These are phyloP conservation scores for Cylindrotheca closterium DNA, from an alignment of 108 stramenopile species.

Conservation along the genomic window DNA sequence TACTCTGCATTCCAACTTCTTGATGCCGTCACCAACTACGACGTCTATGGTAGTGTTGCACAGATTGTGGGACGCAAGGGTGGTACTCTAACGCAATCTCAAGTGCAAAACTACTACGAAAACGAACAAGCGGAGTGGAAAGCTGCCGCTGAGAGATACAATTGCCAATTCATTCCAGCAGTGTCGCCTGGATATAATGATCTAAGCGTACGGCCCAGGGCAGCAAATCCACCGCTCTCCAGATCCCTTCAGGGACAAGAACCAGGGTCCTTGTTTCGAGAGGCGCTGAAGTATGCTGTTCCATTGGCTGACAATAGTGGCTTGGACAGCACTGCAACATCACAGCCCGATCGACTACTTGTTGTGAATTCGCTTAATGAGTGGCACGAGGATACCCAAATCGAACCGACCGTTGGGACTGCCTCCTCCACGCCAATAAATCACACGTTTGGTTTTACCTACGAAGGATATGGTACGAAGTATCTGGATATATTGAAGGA, in stretches of 20 bases:
- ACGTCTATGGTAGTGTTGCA: constrained; percentile 14
- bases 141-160: constrained; percentile 11
- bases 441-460: not conserved
- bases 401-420: constrained; percentile 24
- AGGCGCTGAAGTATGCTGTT: constrained; percentile 22
- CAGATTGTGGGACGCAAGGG: constrained; percentile 6
- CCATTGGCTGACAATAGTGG: constrained; percentile 25
- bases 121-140: constrained; percentile 26
- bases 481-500: constrained; percentile 20
- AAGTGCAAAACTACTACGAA: constrained; percentile 19
- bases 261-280: constrained; percentile 31
- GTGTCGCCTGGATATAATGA: constrained; percentile 49
- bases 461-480: constrained; percentile 5
- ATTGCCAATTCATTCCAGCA: constrained; percentile 29
- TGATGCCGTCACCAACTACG: constrained; percentile 48
- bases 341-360: constrained; percentile 24
- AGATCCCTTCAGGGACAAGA: constrained; percentile 17
- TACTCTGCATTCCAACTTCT: constrained; percentile 16
- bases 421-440: not conserved
- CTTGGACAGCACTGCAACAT: no score
- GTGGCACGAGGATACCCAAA: constrained; percentile 51
- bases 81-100: constrained; percentile 15
- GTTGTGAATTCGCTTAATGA: constrained; percentile 51
- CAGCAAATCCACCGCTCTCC: constrained; percentile 32
- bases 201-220: constrained; percentile 30